Percentiles rank a stretch among this genome's conserved stretches.
These are phyloP conservation scores for Oryza coarctata DNA, from an alignment of 176 grass and related monocot genomes.

Conservation along the genomic window DNA sequence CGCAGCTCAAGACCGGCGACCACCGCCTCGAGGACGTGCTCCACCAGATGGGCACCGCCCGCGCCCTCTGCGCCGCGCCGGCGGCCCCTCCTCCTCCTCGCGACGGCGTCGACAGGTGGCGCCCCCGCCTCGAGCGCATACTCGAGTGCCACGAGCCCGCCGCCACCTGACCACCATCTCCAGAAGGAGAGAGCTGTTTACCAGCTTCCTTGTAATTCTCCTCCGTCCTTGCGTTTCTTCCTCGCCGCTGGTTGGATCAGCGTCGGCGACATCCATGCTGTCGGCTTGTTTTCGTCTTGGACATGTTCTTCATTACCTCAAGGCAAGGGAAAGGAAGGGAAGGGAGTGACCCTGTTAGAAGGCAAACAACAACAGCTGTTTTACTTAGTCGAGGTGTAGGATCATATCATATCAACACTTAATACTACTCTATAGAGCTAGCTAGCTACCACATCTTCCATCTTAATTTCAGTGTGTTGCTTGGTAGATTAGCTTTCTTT, in stretches of 20 bases:
- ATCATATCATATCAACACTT: too few species aligned
- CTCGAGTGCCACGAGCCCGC: conserved; percentile 37
- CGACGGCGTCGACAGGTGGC: conserved; percentile 7
- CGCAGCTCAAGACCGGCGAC: conserved; percentile 69
- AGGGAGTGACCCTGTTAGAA: too few species aligned
- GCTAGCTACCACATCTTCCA: background rate
- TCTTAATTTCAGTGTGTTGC: background rate
- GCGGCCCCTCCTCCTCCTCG: too few species aligned
- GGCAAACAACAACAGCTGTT: too few species aligned
- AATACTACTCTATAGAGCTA: background rate
- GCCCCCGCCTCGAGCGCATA: conserved; percentile 52
- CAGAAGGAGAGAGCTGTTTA: too few species aligned
- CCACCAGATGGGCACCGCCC: conserved; percentile 38
- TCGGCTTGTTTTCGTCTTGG: too few species aligned
- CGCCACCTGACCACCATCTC: background rate
- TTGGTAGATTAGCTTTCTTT: background rate
- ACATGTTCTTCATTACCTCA: too few species aligned
- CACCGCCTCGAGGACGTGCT: conserved; percentile 65
- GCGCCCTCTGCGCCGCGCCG: background rate
- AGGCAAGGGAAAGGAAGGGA: too few species aligned
- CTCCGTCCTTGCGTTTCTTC: background rate
- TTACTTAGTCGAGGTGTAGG: too few species aligned
- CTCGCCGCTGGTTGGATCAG: too few species aligned
- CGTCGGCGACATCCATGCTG: too few species aligned
- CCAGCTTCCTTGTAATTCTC: too few species aligned